Percentiles rank a stretch among this genome's conserved stretches.
Conservation (phyloP, 2,329 filamentous ascomycete species). For the Pseudocercospora eumusae region DNA sequence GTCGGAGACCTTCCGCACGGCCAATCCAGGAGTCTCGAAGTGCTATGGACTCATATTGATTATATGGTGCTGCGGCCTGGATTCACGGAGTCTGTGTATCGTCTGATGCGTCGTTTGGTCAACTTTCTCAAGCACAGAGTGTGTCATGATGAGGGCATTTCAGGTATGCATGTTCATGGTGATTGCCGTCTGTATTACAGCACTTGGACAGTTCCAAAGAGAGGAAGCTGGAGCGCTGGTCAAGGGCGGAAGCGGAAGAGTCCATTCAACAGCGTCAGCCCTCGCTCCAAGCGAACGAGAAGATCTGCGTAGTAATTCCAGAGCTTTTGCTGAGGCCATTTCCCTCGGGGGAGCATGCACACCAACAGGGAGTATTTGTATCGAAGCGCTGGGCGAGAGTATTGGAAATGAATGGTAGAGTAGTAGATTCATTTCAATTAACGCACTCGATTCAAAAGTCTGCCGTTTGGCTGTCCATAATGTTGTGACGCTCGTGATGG, state of each 20-base stretch:
- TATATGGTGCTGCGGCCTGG: background rate
- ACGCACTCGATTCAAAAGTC: background rate
- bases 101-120: background rate
- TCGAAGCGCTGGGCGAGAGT: background rate
- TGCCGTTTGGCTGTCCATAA: constrained; percentile 8
- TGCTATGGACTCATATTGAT: background rate
- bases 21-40: too few species aligned
- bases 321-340: background rate
- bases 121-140: background rate
- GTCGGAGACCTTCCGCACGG: background rate
- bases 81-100: background rate
- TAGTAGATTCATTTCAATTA: background rate
- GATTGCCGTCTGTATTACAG: background rate
- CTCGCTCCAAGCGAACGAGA: background rate
- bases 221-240: background rate
- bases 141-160: background rate
- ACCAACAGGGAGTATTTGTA: background rate
- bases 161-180: background rate
- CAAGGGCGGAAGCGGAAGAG: background rate
- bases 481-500: constrained; percentile 28
- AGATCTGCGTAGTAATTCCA: background rate
- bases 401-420: background rate
- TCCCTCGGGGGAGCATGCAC: background rate
- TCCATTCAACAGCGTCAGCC: background rate
- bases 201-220: background rate